Evolutionary conservation across 768 basidiomycete genomes (phyloP).

Genomic region (Mycena venus): DNA sequence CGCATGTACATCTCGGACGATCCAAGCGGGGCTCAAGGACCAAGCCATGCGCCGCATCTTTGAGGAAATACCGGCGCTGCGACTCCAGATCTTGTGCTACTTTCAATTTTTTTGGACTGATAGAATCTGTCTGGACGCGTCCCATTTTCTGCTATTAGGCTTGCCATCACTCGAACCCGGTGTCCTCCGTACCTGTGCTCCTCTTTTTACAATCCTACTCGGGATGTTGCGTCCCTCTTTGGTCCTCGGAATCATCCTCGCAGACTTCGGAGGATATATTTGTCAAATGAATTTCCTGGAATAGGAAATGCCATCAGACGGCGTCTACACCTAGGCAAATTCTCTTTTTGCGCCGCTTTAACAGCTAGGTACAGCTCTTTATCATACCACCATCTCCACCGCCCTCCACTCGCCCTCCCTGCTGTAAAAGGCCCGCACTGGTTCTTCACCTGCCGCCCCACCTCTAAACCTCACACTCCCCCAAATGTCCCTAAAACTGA

Average conservation of each 20-base stretch:
- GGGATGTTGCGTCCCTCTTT: background rate
- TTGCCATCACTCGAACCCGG: too few species aligned
- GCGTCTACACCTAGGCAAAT: background rate
- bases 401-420: too few species aligned
- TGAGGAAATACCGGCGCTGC: background rate
- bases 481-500: constrained; percentile 4
- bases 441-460: background rate
- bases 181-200: too few species aligned
- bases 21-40: background rate
- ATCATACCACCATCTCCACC: background rate
- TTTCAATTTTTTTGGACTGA: constrained; percentile 2
- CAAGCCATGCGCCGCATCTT: background rate
- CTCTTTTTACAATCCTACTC: background rate
- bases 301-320: background rate
- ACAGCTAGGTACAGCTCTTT: background rate
- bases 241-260: background rate
- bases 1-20: background rate
- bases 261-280: background rate
- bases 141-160: background rate
- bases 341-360: background rate
- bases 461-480: background rate
- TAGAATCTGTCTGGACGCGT: background rate
- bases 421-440: background rate
- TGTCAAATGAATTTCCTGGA: background rate
- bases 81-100: background rate